Base-by-base conservation (phyloP, 2,329 filamentous ascomycete species). In the Microdochium bolleyi region DNA sequence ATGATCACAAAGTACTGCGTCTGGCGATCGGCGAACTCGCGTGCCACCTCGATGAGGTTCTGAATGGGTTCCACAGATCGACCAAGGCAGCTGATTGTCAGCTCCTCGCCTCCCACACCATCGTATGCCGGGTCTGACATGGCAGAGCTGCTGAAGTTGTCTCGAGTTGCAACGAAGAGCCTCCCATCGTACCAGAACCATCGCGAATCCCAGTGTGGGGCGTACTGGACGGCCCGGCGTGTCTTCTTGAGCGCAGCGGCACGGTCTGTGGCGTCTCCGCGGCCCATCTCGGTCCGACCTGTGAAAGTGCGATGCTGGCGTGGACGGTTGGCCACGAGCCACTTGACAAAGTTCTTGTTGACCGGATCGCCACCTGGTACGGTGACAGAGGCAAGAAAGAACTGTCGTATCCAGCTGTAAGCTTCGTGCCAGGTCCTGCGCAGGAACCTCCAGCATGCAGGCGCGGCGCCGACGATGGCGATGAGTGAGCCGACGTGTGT, bases 1-100 rank as follows among this genome's bases (percentile, higher is more conserved):
- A 78, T 75, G 38, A 76, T 74, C 56, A 77, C 73, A 21, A 75
- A 77, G 55, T 74, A 76, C 55, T 78, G 72, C 0, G 73, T 68
- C 55, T 78, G 70, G 27, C 67, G 67, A 49, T 78, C 75, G 1
- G 74, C 67, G 55, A 71, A 77, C 27, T 76, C 73, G 8, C 75
- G 75, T 52, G 73, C 80, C 0, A 54, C 64, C 48, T 74, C 68
- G 41, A 77, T 70, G 55, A 76, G 72, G 1, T 52, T 55, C 58
- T 72, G 76, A 55, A 79, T 72, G 0, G 77, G 76, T 1, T 70
- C 68, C 0, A 73, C 75, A 1, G 78, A 80, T 53, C 75, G 72
- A 11, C 76, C 76, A 21, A 80, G 68, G 54, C 74, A 78, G 62
- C 73, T 76, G 27, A 79, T 61, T 1, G 69, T 73, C 37, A 77